Evolutionary conservation across 2,329 filamentous ascomycete species (phyloP).

Genomic region (Fusarium veterinarium): DNA sequence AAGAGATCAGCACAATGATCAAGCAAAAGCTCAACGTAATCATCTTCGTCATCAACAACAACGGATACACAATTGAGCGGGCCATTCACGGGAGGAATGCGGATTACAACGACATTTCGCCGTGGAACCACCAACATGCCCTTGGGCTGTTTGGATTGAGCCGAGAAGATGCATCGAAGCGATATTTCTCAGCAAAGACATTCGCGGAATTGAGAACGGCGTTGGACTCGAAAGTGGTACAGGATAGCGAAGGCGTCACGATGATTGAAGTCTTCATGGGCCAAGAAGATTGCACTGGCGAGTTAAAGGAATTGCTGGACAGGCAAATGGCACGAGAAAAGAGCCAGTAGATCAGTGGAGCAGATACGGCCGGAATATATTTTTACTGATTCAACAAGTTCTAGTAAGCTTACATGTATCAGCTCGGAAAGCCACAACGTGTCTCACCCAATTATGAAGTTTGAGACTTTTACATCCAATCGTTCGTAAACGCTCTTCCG

Average conservation of each 20-base stretch:
- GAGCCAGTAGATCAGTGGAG: background rate
- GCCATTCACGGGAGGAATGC: constrained; percentile 12
- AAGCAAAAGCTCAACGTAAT: constrained; percentile 17
- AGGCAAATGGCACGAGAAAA: background rate
- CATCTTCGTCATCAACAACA: constrained; percentile 19
- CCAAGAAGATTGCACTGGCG: constrained; percentile 14
- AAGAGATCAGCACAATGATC: constrained; percentile 18
- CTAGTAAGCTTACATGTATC: background rate
- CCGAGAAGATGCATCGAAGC: background rate
- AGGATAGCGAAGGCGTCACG: background rate
- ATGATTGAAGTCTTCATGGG: constrained; percentile 21
- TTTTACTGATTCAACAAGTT: background rate
- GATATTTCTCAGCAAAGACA: background rate
- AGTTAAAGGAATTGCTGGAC: background rate
- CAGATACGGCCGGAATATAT: background rate
- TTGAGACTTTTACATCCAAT: background rate
- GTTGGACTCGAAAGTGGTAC: background rate
- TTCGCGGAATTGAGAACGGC: constrained; percentile 3
- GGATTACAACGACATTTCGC: constrained; percentile 15
- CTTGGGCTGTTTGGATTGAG: constrained; percentile 7
- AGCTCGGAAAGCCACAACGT: background rate
- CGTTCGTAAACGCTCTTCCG: background rate
- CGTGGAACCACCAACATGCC: constrained; percentile 13
- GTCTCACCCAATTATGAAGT: background rate
- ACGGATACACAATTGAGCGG: constrained; percentile 21